phyloP scores from a whole-genome alignment of 2,329 filamentous ascomycete genomes.

The Sclerotiophoma versabilis region DNA sequence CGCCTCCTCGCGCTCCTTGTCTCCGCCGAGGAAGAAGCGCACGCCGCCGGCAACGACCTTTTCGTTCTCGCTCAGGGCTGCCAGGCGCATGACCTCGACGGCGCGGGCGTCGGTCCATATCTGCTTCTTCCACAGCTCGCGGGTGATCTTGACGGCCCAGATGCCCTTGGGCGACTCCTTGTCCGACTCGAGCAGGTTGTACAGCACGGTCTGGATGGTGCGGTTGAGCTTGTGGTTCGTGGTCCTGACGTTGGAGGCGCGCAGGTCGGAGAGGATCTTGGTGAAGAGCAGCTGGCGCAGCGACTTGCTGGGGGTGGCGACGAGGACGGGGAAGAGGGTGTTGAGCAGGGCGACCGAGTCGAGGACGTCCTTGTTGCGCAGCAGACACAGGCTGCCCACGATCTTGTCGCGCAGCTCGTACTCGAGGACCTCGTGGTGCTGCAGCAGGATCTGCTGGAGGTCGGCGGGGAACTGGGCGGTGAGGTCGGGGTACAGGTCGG shows the following conservation, averaged over 20 bases:
- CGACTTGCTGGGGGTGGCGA: constrained; percentile 90
- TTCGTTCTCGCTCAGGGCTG: constrained; percentile 85
- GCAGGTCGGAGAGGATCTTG: constrained; percentile 90
- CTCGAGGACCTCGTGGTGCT: constrained; percentile 84
- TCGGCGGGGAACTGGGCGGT: constrained; percentile 80
- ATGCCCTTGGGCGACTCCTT: constrained; percentile 83
- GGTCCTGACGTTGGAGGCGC: constrained; percentile 83
- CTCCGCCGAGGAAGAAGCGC: constrained; percentile 93
- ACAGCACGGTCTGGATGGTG: constrained; percentile 90
- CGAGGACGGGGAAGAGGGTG: constrained; percentile 91
- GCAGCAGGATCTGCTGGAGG: constrained; percentile 78
- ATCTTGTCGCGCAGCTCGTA: constrained; percentile 91
- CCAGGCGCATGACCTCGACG: constrained; percentile 98
- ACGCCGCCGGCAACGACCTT: constrained; percentile 90
- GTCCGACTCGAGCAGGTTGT: constrained; percentile 88
- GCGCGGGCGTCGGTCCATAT: constrained; percentile 94
- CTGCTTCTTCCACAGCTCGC: constrained; percentile 95
- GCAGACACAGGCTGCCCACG: constrained; percentile 84
- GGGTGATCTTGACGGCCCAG: constrained; percentile 94
- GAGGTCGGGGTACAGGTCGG: constrained; percentile 88
- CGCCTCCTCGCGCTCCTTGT: constrained; percentile 92
- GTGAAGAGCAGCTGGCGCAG: constrained; percentile 83
- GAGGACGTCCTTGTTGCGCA: constrained; percentile 90
- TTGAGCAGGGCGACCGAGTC: constrained; percentile 83
- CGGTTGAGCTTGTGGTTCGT: constrained; percentile 93